phyloP scores from a whole-genome alignment of 768 basidiomycete species.

The Naganishia antarctica region DNA sequence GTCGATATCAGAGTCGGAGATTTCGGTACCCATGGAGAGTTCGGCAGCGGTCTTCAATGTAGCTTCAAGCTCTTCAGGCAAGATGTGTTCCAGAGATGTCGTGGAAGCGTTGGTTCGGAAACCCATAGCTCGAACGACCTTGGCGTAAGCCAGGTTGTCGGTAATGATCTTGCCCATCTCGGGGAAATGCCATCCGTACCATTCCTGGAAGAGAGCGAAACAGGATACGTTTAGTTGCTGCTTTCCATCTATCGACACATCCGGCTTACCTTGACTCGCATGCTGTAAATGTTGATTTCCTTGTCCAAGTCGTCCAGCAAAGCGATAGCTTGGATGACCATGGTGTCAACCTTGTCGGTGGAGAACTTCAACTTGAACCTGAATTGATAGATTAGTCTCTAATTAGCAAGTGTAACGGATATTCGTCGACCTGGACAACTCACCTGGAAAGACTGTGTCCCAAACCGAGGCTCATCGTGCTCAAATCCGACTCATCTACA shows the following conservation, averaged over 20 bases:
- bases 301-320: conserved; percentile 98
- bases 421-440: conserved; percentile 15
- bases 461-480: conserved; percentile 95
- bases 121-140: conserved; percentile 88
- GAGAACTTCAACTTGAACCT: conserved; percentile 99
- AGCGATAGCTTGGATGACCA: conserved; percentile 98
- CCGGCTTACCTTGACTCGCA: conserved; percentile 84
- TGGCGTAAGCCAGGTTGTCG: conserved; percentile 96
- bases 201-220: conserved; percentile 78
- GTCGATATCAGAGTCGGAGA: conserved; percentile 90
- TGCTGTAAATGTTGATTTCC: conserved; percentile 98
- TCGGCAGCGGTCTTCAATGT: conserved; percentile 92
- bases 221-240: background rate
- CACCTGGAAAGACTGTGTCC: conserved; percentile 93
- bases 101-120: conserved; percentile 89
- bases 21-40: conserved; percentile 99
- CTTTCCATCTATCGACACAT: background rate
- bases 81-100: conserved; percentile 79
- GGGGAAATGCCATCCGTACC: conserved; percentile 99
- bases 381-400: background rate
- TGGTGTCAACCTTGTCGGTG: conserved; percentile 98
- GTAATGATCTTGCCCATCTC: conserved; percentile 98
- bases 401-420: background rate
- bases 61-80: conserved; percentile 95
- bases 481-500: conserved; percentile 61